phyloP scores from a whole-genome alignment of 2,329 filamentous ascomycete species.

The Aspergillus sp. region DNA sequence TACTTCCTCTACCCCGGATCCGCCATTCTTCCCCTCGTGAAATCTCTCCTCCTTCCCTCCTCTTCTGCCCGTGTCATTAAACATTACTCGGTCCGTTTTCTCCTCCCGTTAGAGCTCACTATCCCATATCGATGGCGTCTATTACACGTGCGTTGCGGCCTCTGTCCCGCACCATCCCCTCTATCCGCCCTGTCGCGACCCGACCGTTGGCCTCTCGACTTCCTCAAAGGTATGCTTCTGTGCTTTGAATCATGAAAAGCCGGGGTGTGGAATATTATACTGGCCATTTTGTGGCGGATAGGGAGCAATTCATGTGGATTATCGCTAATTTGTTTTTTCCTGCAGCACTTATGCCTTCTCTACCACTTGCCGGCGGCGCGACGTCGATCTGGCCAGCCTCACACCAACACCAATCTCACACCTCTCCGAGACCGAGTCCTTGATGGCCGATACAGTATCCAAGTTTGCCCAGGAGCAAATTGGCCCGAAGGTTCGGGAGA shows the following conservation, averaged over 20 bases:
- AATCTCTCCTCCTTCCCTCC: neutral
- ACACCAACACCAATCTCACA: conserved; percentile 91
- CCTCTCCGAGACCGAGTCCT: conserved; percentile 81
- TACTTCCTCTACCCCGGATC: conserved; percentile 7
- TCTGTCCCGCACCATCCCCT: conserved; percentile 40
- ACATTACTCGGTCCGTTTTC: neutral
- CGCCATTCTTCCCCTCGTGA: neutral
- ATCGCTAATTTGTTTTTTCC: neutral
- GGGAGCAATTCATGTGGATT: neutral
- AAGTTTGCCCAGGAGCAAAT: conserved; percentile 90
- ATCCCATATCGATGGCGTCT: conserved; percentile 45
- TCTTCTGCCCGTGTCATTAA: neutral
- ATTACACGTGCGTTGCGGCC: conserved; percentile 49
- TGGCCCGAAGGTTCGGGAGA: conserved; percentile 86
- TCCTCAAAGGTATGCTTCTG: conserved; percentile 40
- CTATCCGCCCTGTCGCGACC: conserved; percentile 41
- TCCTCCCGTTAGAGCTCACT: neutral
- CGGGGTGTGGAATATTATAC: neutral
- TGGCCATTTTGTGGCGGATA: neutral
- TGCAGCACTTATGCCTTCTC: conserved; percentile 57
- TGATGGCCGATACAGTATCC: conserved; percentile 86
- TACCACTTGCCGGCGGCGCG: conserved; percentile 57
- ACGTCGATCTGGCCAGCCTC: conserved; percentile 69
- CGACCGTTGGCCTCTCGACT: conserved; percentile 38
- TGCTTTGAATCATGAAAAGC: neutral